Conservation (phyloP, 164 flowering plant species). For the Protea cynaroides region DNA sequence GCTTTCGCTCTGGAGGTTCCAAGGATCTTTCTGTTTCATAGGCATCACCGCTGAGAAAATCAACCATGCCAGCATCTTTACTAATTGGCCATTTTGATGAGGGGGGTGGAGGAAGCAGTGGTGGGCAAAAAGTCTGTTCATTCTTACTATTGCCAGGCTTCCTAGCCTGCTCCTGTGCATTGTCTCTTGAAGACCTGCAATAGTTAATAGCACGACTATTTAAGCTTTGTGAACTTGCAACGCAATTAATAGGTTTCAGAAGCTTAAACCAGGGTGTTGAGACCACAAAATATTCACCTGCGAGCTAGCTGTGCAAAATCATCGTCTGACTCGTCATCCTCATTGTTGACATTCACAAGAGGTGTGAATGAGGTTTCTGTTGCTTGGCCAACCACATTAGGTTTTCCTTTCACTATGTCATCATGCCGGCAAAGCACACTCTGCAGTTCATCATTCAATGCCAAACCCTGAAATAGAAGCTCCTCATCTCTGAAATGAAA, state of each 20-base stretch:
- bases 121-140: slow-evolving; percentile 40
- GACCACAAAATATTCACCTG: slow-evolving; percentile 36
- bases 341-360: slow-evolving; percentile 66
- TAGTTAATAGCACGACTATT: not conserved
- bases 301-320: slow-evolving; percentile 77
- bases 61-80: slow-evolving; percentile 40
- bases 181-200: slow-evolving; percentile 63
- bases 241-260: not conserved
- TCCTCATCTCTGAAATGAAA: slow-evolving; percentile 67
- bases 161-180: slow-evolving; percentile 34
- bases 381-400: slow-evolving; percentile 14
- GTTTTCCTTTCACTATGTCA: slow-evolving; percentile 55
- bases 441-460: slow-evolving; percentile 81
- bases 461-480: slow-evolving; percentile 77
- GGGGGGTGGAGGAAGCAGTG: slow-evolving; percentile 78
- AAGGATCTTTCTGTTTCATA: slow-evolving; percentile 40
- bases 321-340: slow-evolving; percentile 89
- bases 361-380: slow-evolving; percentile 43
- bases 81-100: slow-evolving; percentile 36
- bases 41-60: slow-evolving; percentile 84
- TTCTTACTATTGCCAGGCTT: slow-evolving; percentile 28
- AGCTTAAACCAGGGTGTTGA: no score
- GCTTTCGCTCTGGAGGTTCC: slow-evolving; percentile 22
- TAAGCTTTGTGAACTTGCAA: not conserved
- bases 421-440: slow-evolving; percentile 73